Base-by-base conservation (phyloP, 2,329 filamentous ascomycete genomes). In the Penicillium sp. region DNA sequence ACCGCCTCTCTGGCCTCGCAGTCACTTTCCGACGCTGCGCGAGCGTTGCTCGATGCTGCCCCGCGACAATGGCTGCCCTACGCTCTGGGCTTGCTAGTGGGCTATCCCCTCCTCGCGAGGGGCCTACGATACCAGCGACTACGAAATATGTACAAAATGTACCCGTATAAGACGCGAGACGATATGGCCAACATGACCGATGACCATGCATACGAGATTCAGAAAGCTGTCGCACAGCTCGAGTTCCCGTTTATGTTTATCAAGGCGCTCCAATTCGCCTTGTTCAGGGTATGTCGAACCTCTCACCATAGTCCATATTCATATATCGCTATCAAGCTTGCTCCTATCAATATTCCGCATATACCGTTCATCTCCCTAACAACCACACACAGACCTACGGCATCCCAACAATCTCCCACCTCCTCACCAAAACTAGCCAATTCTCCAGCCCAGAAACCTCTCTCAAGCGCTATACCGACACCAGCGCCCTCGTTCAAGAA, bases 191-290 rank as follows among this genome's bases (percentile, higher is more conserved):
- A 73, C 5, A 86, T 86, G 84, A 86, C 83, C 1, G 79, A 80
- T 35, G 74, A 81, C 28, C 79, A 87, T 49, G 84, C 84, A 1
- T 83, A 76, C 59, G 69, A 78, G 43, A 85, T 87, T 52, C 75
- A 82, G 40, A 75, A 72, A 54, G 73, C 75, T 22, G 57, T 86
- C 2, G 71, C 75, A 2, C 74, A 82, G 53, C 73, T 83, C 3
- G 86, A 88, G 65, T 88, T 88, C 63, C 86, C 86, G 0, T 81
- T 78, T 52, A 78, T 81, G 0, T 81, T 76, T 56, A 70, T 78
- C 13, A 84, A 82, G 53, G 78, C 83, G 1, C 72, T 87, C 5
- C 81, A 85, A 58, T 87, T 88, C 70, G 84, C 85, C 1, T 76
- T 88, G 6, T 86, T 88, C 70, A 83, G 82, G 74, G 83, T 83